Conservation (phyloP, 2,329 filamentous ascomycete genomes). For the Monosporascus sp. region DNA sequence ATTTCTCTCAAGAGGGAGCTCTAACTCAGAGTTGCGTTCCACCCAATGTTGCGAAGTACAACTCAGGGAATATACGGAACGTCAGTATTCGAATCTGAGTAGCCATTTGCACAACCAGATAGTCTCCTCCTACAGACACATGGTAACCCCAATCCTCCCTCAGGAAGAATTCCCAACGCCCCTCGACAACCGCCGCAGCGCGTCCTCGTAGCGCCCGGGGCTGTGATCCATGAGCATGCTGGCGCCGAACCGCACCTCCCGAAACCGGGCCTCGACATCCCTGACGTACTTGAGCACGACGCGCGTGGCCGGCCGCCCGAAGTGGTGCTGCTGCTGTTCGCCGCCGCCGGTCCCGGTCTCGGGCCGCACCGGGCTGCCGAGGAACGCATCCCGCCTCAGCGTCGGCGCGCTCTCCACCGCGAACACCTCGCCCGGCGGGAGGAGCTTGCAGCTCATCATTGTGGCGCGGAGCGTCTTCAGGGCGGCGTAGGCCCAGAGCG, state of each 20-base stretch:
- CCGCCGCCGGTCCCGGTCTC: background rate
- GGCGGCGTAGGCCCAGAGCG: conserved; percentile 64
- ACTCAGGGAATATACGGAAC: no score
- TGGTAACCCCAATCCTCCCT: no score
- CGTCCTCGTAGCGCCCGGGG: conserved; percentile 67
- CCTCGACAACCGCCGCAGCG: conserved; percentile 53
- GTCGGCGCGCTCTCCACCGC: conserved; percentile 64
- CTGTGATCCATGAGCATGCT: conserved; percentile 74
- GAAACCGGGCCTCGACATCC: conserved; percentile 65
- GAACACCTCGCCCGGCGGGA: conserved; percentile 74
- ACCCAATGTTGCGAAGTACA: no score
- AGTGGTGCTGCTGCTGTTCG: conserved; percentile 28
- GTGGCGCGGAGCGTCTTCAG: conserved; percentile 60
- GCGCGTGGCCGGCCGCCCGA: conserved; percentile 62
- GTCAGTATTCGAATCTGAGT: no score
- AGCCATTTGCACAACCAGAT: no score
- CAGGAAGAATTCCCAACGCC: conserved; percentile 31
- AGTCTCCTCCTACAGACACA: no score
- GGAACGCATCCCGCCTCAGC: conserved; percentile 61
- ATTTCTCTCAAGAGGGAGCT: no score
- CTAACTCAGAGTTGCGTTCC: no score
- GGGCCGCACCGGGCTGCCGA: conserved; percentile 30
- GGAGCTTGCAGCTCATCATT: conserved; percentile 64
- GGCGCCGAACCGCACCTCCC: conserved; percentile 65
- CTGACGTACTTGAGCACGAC: conserved; percentile 66